phyloP scores from a whole-genome alignment of 1,284 basidiomycete species.

The Rhodotorula sp. region DNA sequence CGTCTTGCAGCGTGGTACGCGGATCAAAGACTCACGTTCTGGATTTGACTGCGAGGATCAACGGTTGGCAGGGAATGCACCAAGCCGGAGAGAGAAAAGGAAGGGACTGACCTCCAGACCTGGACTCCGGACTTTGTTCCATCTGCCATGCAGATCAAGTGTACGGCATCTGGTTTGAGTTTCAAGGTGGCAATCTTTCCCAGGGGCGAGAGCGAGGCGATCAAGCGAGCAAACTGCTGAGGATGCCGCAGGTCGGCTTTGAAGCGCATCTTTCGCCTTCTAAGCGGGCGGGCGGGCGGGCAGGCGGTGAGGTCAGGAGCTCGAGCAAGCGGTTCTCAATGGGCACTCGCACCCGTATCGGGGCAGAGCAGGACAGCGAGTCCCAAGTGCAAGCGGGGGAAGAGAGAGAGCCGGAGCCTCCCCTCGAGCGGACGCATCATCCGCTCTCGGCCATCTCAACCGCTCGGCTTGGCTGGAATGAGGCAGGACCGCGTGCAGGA shows the following conservation, averaged over 20 bases:
- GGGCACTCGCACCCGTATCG: too few species aligned
- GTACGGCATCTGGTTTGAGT: conserved; percentile 45
- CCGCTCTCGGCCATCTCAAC: too few species aligned
- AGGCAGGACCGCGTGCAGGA: too few species aligned
- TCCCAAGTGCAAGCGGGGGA: too few species aligned
- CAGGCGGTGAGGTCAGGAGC: background rate
- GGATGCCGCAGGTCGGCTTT: conserved; percentile 45
- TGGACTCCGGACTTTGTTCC: conserved; percentile 43
- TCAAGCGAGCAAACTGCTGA: conserved; percentile 43
- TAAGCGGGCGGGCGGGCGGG: too few species aligned
- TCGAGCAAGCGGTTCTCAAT: background rate
- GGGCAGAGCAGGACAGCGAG: too few species aligned
- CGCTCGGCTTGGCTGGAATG: too few species aligned
- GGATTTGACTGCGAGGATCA: conserved; percentile 20
- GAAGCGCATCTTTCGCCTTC: conserved; percentile 42
- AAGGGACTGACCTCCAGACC: conserved; percentile 48
- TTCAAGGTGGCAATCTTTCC: conserved; percentile 47
- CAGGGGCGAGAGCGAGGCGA: conserved; percentile 41
- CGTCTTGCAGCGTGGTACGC: background rate
- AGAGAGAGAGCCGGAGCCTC: too few species aligned
- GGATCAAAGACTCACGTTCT: conserved; percentile 16
- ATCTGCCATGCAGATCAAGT: conserved; percentile 47
- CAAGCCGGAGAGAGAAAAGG: rapidly evolving
- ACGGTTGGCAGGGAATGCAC: too few species aligned
- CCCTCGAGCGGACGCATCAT: too few species aligned